A percentile compares a stretch with the other conserved stretches of the same genome.
Evolutionary conservation across 2,329 filamentous ascomycete genomes (phyloP).

Genomic region (Colletotrichum sp.): DNA sequence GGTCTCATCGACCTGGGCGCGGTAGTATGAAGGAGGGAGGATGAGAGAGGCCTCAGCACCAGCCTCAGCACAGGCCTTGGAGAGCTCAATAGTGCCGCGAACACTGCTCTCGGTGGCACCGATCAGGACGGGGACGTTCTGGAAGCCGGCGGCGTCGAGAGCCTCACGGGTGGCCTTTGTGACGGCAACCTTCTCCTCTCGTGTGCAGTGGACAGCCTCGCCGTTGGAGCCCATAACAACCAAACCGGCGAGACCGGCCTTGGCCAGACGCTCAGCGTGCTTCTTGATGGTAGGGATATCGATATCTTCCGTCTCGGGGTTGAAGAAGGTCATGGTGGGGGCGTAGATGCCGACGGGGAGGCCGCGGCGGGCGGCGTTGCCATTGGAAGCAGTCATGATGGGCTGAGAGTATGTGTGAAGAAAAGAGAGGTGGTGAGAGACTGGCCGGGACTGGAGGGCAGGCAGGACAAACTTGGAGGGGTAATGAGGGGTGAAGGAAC

Average conservation of each 20-base stretch:
- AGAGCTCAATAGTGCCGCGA: conserved; percentile 78
- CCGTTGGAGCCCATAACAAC: conserved; percentile 92
- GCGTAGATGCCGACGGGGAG: conserved; percentile 86
- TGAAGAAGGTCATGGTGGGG: conserved; percentile 90
- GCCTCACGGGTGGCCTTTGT: conserved; percentile 81
- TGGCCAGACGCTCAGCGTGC: conserved; percentile 79
- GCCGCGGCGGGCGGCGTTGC: conserved; percentile 49
- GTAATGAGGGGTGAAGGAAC: neutral
- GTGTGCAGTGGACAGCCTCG: conserved; percentile 84
- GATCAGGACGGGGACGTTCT: conserved; percentile 78
- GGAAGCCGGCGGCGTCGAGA: conserved; percentile 80
- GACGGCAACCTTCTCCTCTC: conserved; percentile 76
- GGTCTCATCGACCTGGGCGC: conserved; percentile 75
- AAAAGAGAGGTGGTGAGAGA: neutral
- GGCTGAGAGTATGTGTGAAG: neutral
- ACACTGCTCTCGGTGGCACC: conserved; percentile 85
- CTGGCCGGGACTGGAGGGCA: neutral
- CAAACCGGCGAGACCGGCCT: conserved; percentile 79
- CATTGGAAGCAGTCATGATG: conserved; percentile 25
- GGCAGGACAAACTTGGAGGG: conserved; percentile 22
- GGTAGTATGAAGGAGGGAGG: conserved; percentile 85
- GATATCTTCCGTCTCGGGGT: conserved; percentile 82
- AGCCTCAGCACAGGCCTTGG: conserved; percentile 67
- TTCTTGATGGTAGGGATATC: conserved; percentile 81
- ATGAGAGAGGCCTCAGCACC: conserved; percentile 83